Base-by-base conservation (phyloP, 148 eudicot genomes). In the Chenopodium suecicum region DNA sequence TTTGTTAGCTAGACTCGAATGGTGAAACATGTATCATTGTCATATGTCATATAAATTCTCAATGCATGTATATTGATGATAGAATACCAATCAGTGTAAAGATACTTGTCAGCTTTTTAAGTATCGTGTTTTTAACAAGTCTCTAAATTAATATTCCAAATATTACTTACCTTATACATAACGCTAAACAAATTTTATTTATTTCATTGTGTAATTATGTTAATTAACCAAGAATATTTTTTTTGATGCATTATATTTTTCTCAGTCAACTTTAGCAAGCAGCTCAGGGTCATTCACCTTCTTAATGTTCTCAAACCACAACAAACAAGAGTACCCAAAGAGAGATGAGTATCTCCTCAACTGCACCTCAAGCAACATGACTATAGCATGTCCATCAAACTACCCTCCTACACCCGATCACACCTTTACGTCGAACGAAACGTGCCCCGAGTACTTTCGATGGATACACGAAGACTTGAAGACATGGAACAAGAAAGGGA, bases 391-490 rank as follows among this genome's bases (percentile, higher is more conserved):
- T 60, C 90, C 90, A 4, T 70, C 90, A 52, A 88, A 88, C 83
- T 88, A 81, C 83, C 84, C 84, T 23, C 81, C 72, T 1, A 19
- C 44, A 34, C 27, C 74, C 17, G 25, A 29, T 31, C 29, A 31
- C 74, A 73, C 2, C 66, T 62, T 60, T 34, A n/a, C 56, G 7
- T 58, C 56, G 37, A 82, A 81, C 65, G 47, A 73, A 2, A 84
- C 90, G 0, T 92, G 95, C 75, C 95, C 95, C 0, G 89, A 90
- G 5, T 89, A 89, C 85, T 92, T 92, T 73, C 81, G 90, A 4
- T 92, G 89, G 90, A 90, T 92, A 47, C 95, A 92, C n/a, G 89
- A 90, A 56, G 93, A 92, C 82, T 70, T 92, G 13, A 82, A 73
- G 64, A 88, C 92, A 20, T 91, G 89, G 82, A 88, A 86, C 80